Conservation (phyloP, 2,329 filamentous ascomycete species). For the Neospermospora avenae region DNA sequence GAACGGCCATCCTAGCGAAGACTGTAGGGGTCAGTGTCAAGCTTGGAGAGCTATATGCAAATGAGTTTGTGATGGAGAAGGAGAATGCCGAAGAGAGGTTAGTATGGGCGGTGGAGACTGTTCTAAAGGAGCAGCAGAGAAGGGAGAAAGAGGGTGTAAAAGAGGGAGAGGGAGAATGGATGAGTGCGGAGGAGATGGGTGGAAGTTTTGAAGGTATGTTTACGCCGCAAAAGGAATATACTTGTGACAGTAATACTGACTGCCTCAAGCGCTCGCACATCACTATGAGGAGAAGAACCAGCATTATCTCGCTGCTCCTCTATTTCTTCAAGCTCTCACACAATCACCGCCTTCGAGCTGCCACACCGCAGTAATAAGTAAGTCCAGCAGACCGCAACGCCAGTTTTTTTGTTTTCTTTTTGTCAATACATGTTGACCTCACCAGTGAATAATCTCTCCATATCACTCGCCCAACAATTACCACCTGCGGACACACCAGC, state of each 20-base stretch:
- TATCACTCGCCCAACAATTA: constrained; percentile 58
- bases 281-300: constrained; percentile 72
- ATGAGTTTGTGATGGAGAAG: constrained; percentile 69
- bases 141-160: constrained; percentile 60
- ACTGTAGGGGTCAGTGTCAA: constrained; percentile 76
- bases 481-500: constrained; percentile 37
- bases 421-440: no score
- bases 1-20: constrained; percentile 69
- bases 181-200: constrained; percentile 69
- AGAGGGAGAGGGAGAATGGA: constrained; percentile 67
- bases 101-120: constrained; percentile 77
- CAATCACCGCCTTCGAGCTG: constrained; percentile 63
- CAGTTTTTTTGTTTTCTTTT: neutral
- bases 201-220: constrained; percentile 62
- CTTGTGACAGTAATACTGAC: constrained; percentile 28
- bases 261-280: constrained; percentile 60
- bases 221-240: neutral
- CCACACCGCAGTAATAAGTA: constrained; percentile 76
- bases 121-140: constrained; percentile 66
- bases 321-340: constrained; percentile 81
- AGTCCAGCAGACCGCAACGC: constrained; percentile 1
- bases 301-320: constrained; percentile 77
- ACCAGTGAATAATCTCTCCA: constrained; percentile 77
- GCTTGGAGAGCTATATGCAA: constrained; percentile 77
- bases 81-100: constrained; percentile 73